Base-by-base conservation (phyloP, 768 basidiomycete species). In the Arthromyces matolae region DNA sequence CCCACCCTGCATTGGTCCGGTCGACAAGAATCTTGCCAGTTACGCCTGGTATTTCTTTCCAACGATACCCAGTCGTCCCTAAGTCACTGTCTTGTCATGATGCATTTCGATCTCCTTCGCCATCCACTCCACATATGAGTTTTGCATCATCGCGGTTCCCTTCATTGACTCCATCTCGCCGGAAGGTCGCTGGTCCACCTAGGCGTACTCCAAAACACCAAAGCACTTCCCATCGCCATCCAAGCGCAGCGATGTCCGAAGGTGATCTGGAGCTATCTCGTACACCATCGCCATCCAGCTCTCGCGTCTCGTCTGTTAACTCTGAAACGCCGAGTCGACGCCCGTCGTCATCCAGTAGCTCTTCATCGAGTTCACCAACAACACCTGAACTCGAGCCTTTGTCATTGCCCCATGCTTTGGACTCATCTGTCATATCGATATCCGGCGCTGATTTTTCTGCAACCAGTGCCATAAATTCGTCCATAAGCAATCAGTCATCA, bases 1-100 rank as follows among this genome's bases (percentile, higher is more conserved):
- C 62, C 16, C 65, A 60, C 45, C 59, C 65, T 5, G 57, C 67
- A 3, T 47, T 65, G 8, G 41, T 67, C 10, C 52, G 36, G 20
- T 40, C 45, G 10, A 18, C 45, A 19, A 42, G 19, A 5, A 18
- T 22, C 10, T 16, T 22, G 25, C 18, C 47, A 3, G 28, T 24
- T 12, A 20, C 35, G 14, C 47, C 12, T 13, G 25, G 18, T 8
- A 20, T 36, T 18, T 4, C 9, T 20, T 18, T 10, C 35, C 20
- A 24, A 42, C 45, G 8, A 5, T 13, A 19, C n/a, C 27, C 38
- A 25, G 19, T 13, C 5, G 22, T 50, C 16, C 28, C 39, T 28
- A 23, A 52, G 12, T 43, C 49, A 10, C 39, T 28, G 23, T 35
- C 53, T 22, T 41, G 10, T 20, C 51, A 20, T 10, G 46, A 10